These are phyloP conservation scores for Akebia trifoliata DNA, from an alignment of 164 flowering plant species.

Conservation along the genomic window DNA sequence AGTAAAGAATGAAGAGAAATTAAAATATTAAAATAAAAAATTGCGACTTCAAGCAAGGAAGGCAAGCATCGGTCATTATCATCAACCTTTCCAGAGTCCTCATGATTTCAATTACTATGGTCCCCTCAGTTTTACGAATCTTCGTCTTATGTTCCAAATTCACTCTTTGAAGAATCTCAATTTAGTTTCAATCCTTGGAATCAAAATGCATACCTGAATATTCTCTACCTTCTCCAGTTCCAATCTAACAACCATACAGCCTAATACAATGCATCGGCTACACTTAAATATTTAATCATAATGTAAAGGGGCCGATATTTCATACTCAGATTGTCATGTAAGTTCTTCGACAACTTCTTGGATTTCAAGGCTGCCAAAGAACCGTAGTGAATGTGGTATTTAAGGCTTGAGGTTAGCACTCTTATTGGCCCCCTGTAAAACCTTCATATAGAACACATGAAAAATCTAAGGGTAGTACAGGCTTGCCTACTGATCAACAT, in stretches of 20 bases:
- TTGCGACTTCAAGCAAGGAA: slow-evolving; percentile 71
- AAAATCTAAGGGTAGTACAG: too few relatives aligned
- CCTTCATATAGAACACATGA: too few relatives aligned
- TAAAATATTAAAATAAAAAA: slow-evolving; percentile 73
- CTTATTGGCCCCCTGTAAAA: too few relatives aligned
- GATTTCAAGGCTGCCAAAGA: too few relatives aligned
- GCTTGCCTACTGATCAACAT: too few relatives aligned
- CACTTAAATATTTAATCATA: too few relatives aligned
- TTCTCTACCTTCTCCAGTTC: slow-evolving; percentile 7
- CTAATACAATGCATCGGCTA: too few relatives aligned
- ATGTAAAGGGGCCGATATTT: too few relatives aligned
- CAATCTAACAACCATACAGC: slow-evolving; percentile 22
- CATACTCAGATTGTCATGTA: too few relatives aligned
- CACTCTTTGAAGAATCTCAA: slow-evolving; percentile 42
- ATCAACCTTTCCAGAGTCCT: slow-evolving; percentile 39
- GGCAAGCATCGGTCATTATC: slow-evolving; percentile 50
- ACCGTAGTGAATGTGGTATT: too few relatives aligned
- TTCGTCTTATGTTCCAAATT: slow-evolving; percentile 22
- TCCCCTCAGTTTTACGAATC: slow-evolving; percentile 39
- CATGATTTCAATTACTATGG: slow-evolving; percentile 15
- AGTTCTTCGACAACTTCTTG: too few relatives aligned
- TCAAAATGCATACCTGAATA: slow-evolving; percentile 15
- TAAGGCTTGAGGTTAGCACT: too few relatives aligned
- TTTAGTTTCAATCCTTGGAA: slow-evolving; percentile 40
- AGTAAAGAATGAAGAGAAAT: slow-evolving; percentile 80